Evolutionary conservation across 192 early-diverging fungal species (phyloP), one percentile per base, ranked within the genome.

Genomic region (Coemansia sp.): DNA sequence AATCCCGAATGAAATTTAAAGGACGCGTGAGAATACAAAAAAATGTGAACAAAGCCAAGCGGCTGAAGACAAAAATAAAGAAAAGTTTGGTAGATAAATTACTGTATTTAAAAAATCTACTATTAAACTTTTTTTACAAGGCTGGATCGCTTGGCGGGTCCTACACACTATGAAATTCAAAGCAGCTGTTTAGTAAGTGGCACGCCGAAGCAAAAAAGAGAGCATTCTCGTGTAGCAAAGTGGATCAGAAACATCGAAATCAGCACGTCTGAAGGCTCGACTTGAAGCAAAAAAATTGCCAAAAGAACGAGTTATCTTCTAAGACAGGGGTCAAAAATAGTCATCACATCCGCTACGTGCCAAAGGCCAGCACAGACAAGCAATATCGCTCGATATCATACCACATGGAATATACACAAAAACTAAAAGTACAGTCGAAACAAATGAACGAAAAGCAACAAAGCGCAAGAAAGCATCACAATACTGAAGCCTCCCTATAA

Each of bases 281-380:
- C 11, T 16, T 11, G 5, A 13, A 31, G 50, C 50, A 53, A 24
- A 53, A 46, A 8, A 45, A 7, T n/a, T 45, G 28, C 11, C 50
- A 0, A 53, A 14, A 28, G n/a, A 56, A 16, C 16, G 33, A 56
- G 53, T 4, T 13, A 34, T 35, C 53, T 56, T n/a, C 31, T 56
- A 56, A 56, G 53, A 56, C 53, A 56, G 53, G 53, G 53, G 53
- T 56, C 53, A 56, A 56, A 56, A 34, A n/a, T 56, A 28, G 53
- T 56, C 53, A 56, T 56, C 53, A 56, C 23, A n/a, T 56, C 53
- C 53, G 45, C n/a, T 63, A 45, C 60, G 16, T 16, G 28, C 34
- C 20, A 63, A 31, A 31, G 31, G 31, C 31, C 50, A 56, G 34
- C 23, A 56, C 1, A n/a, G n/a, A 34, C 13, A 16, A n/a, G 5